phyloP scores from a whole-genome alignment of 2,329 filamentous ascomycete genomes.

The Aspergillus sp. region DNA sequence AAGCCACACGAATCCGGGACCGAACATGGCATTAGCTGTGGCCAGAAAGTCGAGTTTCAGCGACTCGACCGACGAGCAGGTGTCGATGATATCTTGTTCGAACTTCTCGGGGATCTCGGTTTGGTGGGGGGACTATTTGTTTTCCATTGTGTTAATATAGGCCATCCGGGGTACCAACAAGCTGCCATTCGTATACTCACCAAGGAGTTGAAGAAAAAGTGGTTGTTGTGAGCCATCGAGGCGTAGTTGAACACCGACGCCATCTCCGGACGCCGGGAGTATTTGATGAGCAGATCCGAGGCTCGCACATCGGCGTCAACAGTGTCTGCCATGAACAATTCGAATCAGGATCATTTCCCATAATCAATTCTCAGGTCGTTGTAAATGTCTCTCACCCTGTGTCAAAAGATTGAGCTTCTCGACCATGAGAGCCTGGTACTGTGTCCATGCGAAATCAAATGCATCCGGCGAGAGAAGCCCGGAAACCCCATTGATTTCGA shows the following conservation, averaged over 20 bases:
- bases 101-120: slow-evolving; percentile 51
- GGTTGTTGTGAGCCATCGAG: slow-evolving; percentile 90
- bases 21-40: slow-evolving; percentile 86
- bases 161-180: too few species aligned
- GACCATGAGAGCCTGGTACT: slow-evolving; percentile 69
- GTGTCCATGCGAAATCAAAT: slow-evolving; percentile 69
- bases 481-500: slow-evolving; percentile 51
- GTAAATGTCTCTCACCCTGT: slow-evolving; percentile 48
- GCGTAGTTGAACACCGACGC: slow-evolving; percentile 91
- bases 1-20: slow-evolving; percentile 94
- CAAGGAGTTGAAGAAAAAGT: slow-evolving; percentile 46
- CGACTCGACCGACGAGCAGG: slow-evolving; percentile 76
- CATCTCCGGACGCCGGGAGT: slow-evolving; percentile 67
- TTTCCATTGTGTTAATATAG: background rate
- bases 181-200: slow-evolving; percentile 17
- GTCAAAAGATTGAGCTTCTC: slow-evolving; percentile 68
- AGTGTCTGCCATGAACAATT: slow-evolving; percentile 44
- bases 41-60: slow-evolving; percentile 70
- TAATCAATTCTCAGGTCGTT: too few species aligned
- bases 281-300: slow-evolving; percentile 63
- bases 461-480: slow-evolving; percentile 61
- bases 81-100: slow-evolving; percentile 51
- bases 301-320: slow-evolving; percentile 53
- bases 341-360: slow-evolving; percentile 12
- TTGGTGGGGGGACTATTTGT: slow-evolving; percentile 30